phyloP scores from a whole-genome alignment of 768 basidiomycete species.

The Amanita pallidorosea region DNA sequence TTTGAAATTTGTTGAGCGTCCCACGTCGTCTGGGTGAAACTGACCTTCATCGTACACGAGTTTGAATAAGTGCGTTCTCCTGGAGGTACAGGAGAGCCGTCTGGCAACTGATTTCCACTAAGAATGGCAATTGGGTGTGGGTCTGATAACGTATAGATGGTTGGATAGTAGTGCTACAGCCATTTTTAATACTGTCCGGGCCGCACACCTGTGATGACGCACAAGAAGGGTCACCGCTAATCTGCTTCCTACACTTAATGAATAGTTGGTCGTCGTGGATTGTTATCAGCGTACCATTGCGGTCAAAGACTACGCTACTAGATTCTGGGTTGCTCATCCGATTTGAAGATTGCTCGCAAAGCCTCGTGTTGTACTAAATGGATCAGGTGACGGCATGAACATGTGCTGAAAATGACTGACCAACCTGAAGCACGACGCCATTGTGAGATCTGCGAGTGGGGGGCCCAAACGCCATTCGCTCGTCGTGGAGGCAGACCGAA shows the following conservation, averaged over 20 bases:
- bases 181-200: conserved; percentile 9
- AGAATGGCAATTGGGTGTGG: conserved; percentile 61
- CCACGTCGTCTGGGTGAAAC: neutral
- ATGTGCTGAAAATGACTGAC: conserved; percentile 6
- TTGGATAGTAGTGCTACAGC: conserved; percentile 54
- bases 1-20: neutral
- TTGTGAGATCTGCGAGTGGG: conserved; percentile 27
- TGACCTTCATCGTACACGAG: conserved; percentile 73
- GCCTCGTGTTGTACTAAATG: conserved; percentile 28
- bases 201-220: neutral
- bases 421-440: conserved; percentile 47
- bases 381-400: neutral
- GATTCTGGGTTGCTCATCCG: conserved; percentile 51
- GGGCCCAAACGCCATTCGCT: conserved; percentile 64
- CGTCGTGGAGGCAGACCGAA: conserved; percentile 55
- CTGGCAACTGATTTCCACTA: conserved; percentile 44
- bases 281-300: conserved; percentile 37
- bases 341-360: conserved; percentile 27
- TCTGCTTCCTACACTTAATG: conserved; percentile 34
- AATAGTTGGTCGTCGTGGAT: neutral
- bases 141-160: conserved; percentile 59
- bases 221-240: conserved; percentile 63
- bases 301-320: conserved; percentile 60
- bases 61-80: conserved; percentile 53
- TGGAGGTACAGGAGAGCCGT: conserved; percentile 36